These are phyloP conservation scores for Lactarius sanguifluus DNA, from an alignment of 768 basidiomycete species.

Conservation along the genomic window DNA sequence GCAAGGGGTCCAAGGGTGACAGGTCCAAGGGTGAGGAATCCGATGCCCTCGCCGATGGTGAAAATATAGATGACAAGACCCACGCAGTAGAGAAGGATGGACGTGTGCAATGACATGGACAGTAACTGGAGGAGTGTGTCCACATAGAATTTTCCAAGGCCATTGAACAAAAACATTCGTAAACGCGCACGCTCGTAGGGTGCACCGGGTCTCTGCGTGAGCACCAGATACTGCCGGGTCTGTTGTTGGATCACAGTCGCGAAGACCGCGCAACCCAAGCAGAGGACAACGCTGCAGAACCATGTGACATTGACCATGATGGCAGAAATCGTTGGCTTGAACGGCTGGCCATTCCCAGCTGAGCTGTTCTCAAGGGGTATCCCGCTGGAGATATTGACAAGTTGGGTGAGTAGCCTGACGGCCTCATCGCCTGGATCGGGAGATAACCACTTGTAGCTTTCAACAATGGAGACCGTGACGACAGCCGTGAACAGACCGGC, in stretches of 20 bases:
- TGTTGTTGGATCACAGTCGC: conserved; percentile 15
- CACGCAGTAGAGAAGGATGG: conserved; percentile 12
- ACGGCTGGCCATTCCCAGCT: background rate
- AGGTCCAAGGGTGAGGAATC: background rate
- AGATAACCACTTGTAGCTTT: conserved; percentile 18
- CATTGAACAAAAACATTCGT: background rate
- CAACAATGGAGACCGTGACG: conserved; percentile 15
- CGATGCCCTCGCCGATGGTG: too few species aligned
- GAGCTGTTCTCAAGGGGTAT: background rate
- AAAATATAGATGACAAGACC: conserved; percentile 10
- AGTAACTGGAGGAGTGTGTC: background rate
- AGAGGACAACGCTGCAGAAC: conserved; percentile 19
- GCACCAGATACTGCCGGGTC: background rate
- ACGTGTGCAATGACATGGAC: conserved; percentile 4
- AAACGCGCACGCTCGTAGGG: background rate
- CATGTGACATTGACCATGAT: conserved; percentile 16
- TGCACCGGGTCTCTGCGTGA: background rate
- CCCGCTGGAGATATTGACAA: background rate
- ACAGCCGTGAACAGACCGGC: conserved; percentile 24
- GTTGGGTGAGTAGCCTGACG: conserved; percentile 5
- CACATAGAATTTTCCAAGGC: background rate
- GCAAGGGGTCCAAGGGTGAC: too few species aligned
- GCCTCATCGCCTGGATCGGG: conserved; percentile 1
- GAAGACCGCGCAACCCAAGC: conserved; percentile 6
- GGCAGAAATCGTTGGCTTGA: conserved; percentile 4